Percentiles rank a stretch among this genome's conserved stretches.
These are phyloP conservation scores for Dysphania ambrosioides DNA, from an alignment of 148 eudicot species.

Conservation along the genomic window DNA sequence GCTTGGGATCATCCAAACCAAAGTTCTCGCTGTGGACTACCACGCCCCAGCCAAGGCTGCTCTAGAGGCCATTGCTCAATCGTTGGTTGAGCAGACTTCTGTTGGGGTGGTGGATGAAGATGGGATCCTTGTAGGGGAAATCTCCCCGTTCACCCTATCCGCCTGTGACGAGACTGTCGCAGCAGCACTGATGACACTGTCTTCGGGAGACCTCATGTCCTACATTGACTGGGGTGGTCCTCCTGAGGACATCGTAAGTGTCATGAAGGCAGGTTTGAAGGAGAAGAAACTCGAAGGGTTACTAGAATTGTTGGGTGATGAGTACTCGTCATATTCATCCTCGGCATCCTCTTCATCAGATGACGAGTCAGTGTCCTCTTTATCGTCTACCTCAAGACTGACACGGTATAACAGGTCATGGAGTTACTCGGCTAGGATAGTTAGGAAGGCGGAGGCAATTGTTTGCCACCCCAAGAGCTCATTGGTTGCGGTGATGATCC, in stretches of 20 bases:
- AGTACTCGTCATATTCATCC: constrained; percentile 28
- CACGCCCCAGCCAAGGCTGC: constrained; percentile 54
- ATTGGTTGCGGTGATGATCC: constrained; percentile 83
- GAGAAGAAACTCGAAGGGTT: constrained; percentile 50
- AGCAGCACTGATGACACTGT: constrained; percentile 60
- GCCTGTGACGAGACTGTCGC: constrained; percentile 54
- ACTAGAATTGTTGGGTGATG: constrained; percentile 44
- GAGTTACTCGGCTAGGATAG: constrained; percentile 62
- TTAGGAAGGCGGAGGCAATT: constrained; percentile 55
- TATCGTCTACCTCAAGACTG: constrained; percentile 18
- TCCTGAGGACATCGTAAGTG: constrained; percentile 53
- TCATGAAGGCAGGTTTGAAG: constrained; percentile 48
- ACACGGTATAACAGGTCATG: constrained; percentile 36
- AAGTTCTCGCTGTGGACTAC: constrained; percentile 41
- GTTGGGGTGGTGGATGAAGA: constrained; percentile 63
- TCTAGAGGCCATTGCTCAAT: constrained; percentile 37
- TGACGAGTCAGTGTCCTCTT: constrained; percentile 36
- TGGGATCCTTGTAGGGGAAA: constrained; percentile 62
- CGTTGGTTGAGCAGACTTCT: constrained; percentile 49
- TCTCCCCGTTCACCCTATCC: constrained; percentile 61
- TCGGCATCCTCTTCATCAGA: constrained; percentile 44
- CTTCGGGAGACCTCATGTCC: constrained; percentile 79
- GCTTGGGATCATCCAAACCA: constrained; percentile 53
- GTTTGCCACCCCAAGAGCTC: constrained; percentile 77
- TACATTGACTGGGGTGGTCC: constrained; percentile 80